Evolutionary conservation across 192 early-diverging fungal species (phyloP), one percentile per base, ranked within the genome.

Genomic region (Linnemannia zychae): DNA sequence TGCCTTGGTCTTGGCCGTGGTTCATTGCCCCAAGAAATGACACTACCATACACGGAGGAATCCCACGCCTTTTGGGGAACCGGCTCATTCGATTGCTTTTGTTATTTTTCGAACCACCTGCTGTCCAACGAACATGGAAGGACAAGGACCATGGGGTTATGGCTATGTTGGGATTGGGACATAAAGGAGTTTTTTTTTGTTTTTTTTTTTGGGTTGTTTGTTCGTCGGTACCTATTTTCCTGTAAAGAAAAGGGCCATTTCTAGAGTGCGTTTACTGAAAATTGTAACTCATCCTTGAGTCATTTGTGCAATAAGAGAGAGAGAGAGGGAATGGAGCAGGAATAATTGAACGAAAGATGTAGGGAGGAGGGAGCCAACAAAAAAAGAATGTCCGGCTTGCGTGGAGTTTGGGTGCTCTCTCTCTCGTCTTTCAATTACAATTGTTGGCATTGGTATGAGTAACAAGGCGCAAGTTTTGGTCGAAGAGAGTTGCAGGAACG

Each of bases 241-340:
- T 24, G 67, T 69, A 69, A 63, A 63, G 36, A 36, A 69, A 20
- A 40, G 36, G n/a, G 36, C 38, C 20, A 20, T 69, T 69, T 69
- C 36, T 40, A 38, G 67, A 22, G 34, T 57, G 50, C 52, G 52
- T n/a, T 57, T 24, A 7, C 5, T 24, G n/a, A 57, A 57, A 57
- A 24, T 57, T 24, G n/a, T 57, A 57, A 57, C 52, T 57, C 52
- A 57, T 67, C 22, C 7, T 69, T 69, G 67, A 69, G 67, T 69
- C 67, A 69, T 69, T 16, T 69, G 67, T 40, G 67, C 57, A 63
- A 63, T 63, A 63, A 31, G 12, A 33, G 11, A 24, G 11, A 9
- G n/a, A n/a, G n/a, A 28, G n/a, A 24, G 22, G n/a, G 24, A 28
- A 57, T 24, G 52, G 52, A 24, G 22, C 52, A 57, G 24, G 22